A percentile compares a stretch with the other conserved stretches of the same genome.
These are phyloP conservation scores for Fusarium staphyleae DNA, from an alignment of 2,329 filamentous ascomycete species.

Conservation along the genomic window DNA sequence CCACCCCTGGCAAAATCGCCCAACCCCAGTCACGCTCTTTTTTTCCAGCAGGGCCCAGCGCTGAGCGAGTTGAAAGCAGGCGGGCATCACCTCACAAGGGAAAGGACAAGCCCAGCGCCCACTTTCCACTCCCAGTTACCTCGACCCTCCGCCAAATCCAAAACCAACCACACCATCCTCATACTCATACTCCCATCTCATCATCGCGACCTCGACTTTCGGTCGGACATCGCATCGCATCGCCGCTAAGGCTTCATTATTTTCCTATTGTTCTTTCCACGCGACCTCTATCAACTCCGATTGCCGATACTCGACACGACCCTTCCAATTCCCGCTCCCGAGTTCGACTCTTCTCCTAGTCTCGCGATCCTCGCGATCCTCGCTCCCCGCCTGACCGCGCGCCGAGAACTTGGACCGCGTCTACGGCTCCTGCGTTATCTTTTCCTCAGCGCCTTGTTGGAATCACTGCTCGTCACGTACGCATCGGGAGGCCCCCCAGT, in stretches of 20 bases:
- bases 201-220: constrained; percentile 35
- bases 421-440: constrained; percentile 25
- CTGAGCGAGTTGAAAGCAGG: constrained; percentile 18
- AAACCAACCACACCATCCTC: constrained; percentile 37
- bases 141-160: constrained; percentile 38
- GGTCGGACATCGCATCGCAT: constrained; percentile 36
- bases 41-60: constrained; percentile 25
- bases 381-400: constrained; percentile 32
- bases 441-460: constrained; percentile 35
- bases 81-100: constrained; percentile 27
- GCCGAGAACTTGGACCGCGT: constrained; percentile 40
- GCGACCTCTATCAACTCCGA: constrained; percentile 22
- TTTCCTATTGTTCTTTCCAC: constrained; percentile 13
- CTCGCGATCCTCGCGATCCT: constrained; percentile 38
- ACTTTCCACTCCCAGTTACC: constrained; percentile 39
- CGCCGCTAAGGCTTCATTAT: constrained; percentile 22
- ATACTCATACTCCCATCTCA: constrained; percentile 32
- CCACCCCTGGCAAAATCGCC: constrained; percentile 29
- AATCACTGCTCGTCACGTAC: constrained; percentile 44
- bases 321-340: constrained; percentile 30
- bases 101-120: constrained; percentile 36
- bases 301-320: constrained; percentile 33
- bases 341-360: constrained; percentile 34
- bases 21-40: constrained; percentile 31
- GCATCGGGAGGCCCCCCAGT: constrained; percentile 45